phyloP scores from a whole-genome alignment of 73 alveolate genomes.

The Urostyla sp. region DNA sequence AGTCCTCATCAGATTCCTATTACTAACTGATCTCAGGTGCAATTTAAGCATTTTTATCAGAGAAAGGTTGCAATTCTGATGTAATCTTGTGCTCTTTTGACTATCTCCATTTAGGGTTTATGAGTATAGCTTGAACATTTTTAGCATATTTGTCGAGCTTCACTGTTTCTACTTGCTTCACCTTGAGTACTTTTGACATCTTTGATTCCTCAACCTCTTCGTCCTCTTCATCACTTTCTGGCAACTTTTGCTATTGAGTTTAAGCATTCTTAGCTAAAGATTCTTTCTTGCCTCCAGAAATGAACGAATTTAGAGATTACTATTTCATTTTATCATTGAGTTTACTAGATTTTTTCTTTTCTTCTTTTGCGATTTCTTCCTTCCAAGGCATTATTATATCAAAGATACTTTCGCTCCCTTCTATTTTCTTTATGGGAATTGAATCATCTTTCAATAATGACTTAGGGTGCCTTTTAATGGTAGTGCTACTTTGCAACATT shows the following conservation, averaged over 20 bases:
- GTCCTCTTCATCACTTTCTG: background rate
- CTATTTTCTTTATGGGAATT: conserved; percentile 28
- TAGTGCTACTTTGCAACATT: too few species aligned
- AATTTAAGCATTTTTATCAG: background rate
- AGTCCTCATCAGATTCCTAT: background rate
- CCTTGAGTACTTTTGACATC: conserved; percentile 12
- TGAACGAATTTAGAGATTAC: background rate
- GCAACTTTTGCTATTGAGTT: conserved; percentile 28
- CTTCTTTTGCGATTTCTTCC: conserved; percentile 41
- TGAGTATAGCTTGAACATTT: conserved; percentile 47
- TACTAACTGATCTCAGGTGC: background rate
- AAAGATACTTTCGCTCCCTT: conserved; percentile 39
- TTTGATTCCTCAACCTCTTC: conserved; percentile 32
- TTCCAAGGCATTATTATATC: conserved; percentile 61
- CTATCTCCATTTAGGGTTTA: conserved; percentile 62
- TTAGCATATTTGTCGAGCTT: conserved; percentile 9
- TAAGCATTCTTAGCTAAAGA: background rate
- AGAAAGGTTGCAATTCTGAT: background rate
- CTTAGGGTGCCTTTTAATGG: conserved; percentile 45
- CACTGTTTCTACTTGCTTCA: conserved; percentile 16
- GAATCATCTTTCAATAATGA: conserved; percentile 36
- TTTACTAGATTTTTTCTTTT: conserved; percentile 18
- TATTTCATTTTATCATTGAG: background rate
- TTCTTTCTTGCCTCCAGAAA: background rate
- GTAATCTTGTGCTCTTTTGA: background rate